phyloP scores from a whole-genome alignment of 139 green algal genomes.

The Mesotaenium endlicherianum region DNA sequence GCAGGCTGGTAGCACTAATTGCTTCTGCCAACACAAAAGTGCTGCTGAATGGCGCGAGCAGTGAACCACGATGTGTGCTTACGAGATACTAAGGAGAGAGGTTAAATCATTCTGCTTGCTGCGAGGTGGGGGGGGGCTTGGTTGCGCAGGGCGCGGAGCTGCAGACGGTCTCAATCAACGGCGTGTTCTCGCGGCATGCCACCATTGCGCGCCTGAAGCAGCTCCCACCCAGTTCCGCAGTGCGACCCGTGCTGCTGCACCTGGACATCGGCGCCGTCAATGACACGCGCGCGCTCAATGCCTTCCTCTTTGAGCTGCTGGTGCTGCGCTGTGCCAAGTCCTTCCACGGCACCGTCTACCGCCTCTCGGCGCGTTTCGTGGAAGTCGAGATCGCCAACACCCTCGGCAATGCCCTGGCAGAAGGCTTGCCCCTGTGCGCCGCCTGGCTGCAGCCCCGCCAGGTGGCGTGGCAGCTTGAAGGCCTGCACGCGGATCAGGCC shows the following conservation, averaged over 20 bases:
- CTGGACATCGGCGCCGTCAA: background rate
- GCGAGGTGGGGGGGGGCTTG: no score
- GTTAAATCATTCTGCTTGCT: no score
- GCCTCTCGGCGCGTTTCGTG: background rate
- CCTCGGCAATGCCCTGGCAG: background rate
- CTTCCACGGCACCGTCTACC: background rate
- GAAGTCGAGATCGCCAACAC: conserved; percentile 13
- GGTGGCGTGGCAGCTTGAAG: background rate
- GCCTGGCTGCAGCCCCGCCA: background rate
- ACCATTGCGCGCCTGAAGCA: background rate
- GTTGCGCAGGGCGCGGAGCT: no score
- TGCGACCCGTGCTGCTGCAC: conserved; percentile 14
- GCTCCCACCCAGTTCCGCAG: no score
- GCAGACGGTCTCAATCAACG: background rate
- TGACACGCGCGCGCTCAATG: background rate
- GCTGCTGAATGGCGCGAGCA: no score
- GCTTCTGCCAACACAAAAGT: no score
- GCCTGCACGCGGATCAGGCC: background rate
- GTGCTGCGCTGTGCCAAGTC: background rate
- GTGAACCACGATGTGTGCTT: no score
- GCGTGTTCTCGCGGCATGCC: background rate
- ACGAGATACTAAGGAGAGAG: no score
- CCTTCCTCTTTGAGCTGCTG: conserved; percentile 5
- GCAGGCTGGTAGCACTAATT: no score
- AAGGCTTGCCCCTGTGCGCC: background rate